Percentiles rank a stretch among this genome's conserved stretches.
Evolutionary conservation across 768 basidiomycete species (phyloP).

Genomic region (Leccinum uliginosum): DNA sequence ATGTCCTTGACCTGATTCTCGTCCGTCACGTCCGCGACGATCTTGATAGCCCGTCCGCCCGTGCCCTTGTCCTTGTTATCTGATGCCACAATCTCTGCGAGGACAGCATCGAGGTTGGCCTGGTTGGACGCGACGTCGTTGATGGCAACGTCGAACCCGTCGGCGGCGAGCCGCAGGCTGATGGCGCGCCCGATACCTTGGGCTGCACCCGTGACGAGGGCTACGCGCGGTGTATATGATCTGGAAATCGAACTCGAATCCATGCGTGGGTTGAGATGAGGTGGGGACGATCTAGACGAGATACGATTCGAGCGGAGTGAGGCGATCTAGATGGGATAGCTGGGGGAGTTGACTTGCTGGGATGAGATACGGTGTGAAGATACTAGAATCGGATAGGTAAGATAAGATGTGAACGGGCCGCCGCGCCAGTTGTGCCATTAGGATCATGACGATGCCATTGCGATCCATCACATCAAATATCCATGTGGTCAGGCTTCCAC

Average conservation of each 20-base stretch:
- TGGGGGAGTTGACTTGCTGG: not conserved
- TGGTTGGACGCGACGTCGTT: constrained; percentile 34
- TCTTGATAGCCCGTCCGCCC: not conserved
- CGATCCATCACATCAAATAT: not conserved
- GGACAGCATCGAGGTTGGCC: constrained; percentile 3
- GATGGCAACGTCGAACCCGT: constrained; percentile 43
- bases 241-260: not conserved
- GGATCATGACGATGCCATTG: not conserved
- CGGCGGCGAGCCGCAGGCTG: constrained; percentile 39
- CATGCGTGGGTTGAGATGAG: not conserved
- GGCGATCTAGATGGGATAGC: not conserved
- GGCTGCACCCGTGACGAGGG: constrained; percentile 41
- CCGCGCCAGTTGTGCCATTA: not conserved
- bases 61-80: not conserved
- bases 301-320: not conserved
- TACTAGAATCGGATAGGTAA: not conserved
- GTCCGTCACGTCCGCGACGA: constrained; percentile 1
- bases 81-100: not conserved
- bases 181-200: constrained; percentile 49
- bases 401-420: not conserved
- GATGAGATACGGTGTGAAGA: not conserved
- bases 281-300: not conserved
- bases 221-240: constrained; percentile 21
- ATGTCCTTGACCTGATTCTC: constrained; percentile 11
- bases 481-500: not conserved